Evolutionary conservation across 805 yeast genomes (phyloP).

Genomic region (Starmera pachycereana): DNA sequence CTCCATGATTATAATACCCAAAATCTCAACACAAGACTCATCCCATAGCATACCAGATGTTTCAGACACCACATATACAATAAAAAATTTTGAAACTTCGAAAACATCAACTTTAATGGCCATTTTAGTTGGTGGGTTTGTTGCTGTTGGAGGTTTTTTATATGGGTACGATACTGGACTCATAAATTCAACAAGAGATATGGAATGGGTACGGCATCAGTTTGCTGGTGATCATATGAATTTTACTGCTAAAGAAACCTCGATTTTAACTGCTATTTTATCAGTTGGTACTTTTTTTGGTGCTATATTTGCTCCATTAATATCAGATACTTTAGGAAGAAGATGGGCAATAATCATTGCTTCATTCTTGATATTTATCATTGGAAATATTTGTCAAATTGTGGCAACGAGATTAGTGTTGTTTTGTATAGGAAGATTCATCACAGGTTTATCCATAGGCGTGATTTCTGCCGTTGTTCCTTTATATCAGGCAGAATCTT

Average conservation of each 20-base stretch:
- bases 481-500: conserved; percentile 73
- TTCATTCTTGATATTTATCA: conserved; percentile 50
- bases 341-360: conserved; percentile 53
- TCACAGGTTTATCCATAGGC: conserved; percentile 68
- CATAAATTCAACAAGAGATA: conserved; percentile 68
- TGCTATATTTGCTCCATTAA: conserved; percentile 43
- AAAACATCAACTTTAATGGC: conserved; percentile 52
- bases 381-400: conserved; percentile 67
- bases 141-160: conserved; percentile 85
- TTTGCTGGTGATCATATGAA: conserved; percentile 37
- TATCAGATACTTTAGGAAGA: conserved; percentile 69
- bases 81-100: conserved; percentile 9
- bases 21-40: too few species aligned
- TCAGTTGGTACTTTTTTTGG: conserved; percentile 77
- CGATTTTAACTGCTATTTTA: conserved; percentile 68
- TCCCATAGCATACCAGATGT: conserved; percentile 2
- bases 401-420: conserved; percentile 37
- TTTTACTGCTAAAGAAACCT: conserved; percentile 53
- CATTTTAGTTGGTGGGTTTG: conserved; percentile 62
- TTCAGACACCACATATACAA: conserved; percentile 12
- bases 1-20: too few species aligned
- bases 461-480: conserved; percentile 77
- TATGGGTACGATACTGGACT: conserved; percentile 89
- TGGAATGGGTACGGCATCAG: conserved; percentile 50
- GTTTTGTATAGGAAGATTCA: conserved; percentile 62